phyloP scores from a whole-genome alignment of 2,329 filamentous ascomycete genomes.

The Aspergillus phoenicis region DNA sequence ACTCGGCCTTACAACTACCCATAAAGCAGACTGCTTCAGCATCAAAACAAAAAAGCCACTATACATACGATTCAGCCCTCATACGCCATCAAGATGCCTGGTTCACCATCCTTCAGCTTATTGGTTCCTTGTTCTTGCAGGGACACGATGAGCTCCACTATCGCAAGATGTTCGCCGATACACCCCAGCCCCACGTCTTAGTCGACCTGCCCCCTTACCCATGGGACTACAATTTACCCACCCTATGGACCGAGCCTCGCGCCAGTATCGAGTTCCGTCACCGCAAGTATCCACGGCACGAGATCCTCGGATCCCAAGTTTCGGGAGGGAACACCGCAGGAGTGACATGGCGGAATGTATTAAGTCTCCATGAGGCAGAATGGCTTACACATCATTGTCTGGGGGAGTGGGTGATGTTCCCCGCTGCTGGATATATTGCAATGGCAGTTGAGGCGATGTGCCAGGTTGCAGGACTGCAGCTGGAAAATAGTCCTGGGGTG shows the following conservation, averaged over 20 bases:
- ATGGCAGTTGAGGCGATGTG: constrained; percentile 32
- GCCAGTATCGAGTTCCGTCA: constrained; percentile 21
- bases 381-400: constrained; percentile 35
- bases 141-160: background rate
- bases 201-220: constrained; percentile 29
- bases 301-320: constrained; percentile 27
- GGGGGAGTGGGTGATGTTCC: constrained; percentile 27
- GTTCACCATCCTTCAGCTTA: background rate
- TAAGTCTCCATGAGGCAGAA: constrained; percentile 27
- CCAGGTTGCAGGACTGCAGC: constrained; percentile 11
- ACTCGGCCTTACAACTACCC: background rate
- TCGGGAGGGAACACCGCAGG: constrained; percentile 11
- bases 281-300: constrained; percentile 19
- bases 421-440: constrained; percentile 32
- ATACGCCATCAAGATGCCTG: background rate
- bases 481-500: background rate
- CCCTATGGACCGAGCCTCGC: constrained; percentile 28
- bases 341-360: constrained; percentile 31
- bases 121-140: background rate
- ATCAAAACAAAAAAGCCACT: background rate
- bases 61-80: background rate
- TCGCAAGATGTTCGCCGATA: background rate
- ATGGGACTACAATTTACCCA: constrained; percentile 23
- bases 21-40: background rate
- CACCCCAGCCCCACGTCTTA: constrained; percentile 7